phyloP scores from a whole-genome alignment of 179 eudicot species.

The Beta macrorhiza region DNA sequence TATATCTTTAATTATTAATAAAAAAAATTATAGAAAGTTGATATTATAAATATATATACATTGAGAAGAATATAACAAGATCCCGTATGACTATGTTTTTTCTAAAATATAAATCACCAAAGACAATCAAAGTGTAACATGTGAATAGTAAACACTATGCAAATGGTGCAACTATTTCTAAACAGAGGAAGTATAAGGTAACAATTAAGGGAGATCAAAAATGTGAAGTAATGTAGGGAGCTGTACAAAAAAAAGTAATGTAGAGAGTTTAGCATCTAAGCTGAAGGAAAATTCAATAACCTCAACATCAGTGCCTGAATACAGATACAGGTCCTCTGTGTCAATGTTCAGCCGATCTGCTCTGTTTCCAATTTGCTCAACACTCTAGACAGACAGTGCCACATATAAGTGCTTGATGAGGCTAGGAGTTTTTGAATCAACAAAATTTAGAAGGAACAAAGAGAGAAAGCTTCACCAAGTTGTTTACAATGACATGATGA shows the following conservation, averaged over 20 bases:
- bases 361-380: conserved; percentile 94
- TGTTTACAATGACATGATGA: not conserved
- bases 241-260: not conserved
- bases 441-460: not conserved
- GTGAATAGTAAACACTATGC: no score
- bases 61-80: no score
- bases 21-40: not conserved
- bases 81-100: no score
- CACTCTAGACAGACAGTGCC: conserved; percentile 53
- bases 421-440: not conserved
- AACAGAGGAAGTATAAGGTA: not conserved
- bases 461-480: conserved; percentile 14
- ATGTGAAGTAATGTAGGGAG: not conserved
- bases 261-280: not conserved
- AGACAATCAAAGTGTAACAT: no score
- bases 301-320: conserved; percentile 93
- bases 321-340: conserved; percentile 67
- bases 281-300: conserved; percentile 34
- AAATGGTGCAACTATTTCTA: no score
- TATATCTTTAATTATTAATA: no score
- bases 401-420: conserved; percentile 3
- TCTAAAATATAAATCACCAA: no score
- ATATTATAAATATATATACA: not conserved
- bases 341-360: conserved; percentile 81
- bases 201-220: not conserved